Evolutionary conservation across 768 basidiomycete species (phyloP), one percentile per base, ranked within the genome.

Genomic region (Fomitopsis pulvina): DNA sequence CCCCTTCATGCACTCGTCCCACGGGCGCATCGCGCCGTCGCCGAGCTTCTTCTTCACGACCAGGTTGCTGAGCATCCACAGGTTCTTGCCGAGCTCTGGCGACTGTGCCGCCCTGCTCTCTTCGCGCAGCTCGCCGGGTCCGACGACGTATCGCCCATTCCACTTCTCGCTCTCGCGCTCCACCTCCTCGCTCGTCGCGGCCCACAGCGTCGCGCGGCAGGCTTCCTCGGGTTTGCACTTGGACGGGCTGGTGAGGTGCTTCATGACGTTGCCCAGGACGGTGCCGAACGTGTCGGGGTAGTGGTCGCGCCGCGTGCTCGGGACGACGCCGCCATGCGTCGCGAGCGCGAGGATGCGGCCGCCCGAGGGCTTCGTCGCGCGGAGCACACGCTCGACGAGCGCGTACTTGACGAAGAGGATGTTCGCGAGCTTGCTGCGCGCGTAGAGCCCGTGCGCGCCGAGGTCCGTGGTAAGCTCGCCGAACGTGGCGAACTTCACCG

Each of bases 371-470:
- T n/a, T n/a, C n/a, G 50, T 41, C 18, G 28, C 45, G 18, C 50
- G 50, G 28, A 66, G 52, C 4, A 62, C 63, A 22, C 63, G 53
- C 24, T 62, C 55, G 40, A 57, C 55, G 30, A 68, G 56, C 20
- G 61, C 63, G 50, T 57, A 65, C 47, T 57, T 71, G 48, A 61
- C 57, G 58, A 68, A 72, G 20, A 72, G 60, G 49, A 73, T 65
- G 60, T 67, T 66, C 20, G 70, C 70, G 48, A 72, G 65, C 55
- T 73, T 71, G n/a, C 69, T 66, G 46, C 71, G 68, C 4, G 65
- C 68, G 56, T 70, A 69, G 18, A 71, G 64, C 47, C 62, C 60
- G 39, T 63, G 53, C 14, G 64, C 61, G 40, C 64, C 60, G 45
- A 68, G 51, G 51, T 68, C 62, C 21, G 43, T 26, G 41, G 63